phyloP scores from a whole-genome alignment of 768 basidiomycete genomes.

The Daedaleopsis sinensis region DNA sequence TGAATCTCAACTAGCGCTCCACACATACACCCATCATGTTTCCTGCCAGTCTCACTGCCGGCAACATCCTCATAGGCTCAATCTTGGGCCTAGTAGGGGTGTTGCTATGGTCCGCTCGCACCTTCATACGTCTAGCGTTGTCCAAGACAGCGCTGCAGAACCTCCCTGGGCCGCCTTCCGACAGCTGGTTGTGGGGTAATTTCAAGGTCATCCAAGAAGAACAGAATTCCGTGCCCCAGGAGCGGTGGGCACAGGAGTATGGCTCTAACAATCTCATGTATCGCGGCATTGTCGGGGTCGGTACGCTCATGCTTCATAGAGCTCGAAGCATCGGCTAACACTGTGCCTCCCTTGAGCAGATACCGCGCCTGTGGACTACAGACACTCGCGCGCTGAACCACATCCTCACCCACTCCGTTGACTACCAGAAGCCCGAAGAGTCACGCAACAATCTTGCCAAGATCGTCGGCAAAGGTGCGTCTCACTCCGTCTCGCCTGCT shows the following conservation, averaged over 20 bases:
- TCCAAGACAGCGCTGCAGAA: not conserved
- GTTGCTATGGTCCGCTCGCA: no score
- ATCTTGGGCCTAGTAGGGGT: no score
- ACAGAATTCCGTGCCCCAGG: conserved; percentile 17
- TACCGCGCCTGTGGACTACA: conserved; percentile 23
- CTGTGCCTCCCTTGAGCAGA: not conserved
- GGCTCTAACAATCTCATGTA: conserved; percentile 16
- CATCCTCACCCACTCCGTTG: conserved; percentile 57
- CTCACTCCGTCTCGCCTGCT: no score
- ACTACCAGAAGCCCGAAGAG: conserved; percentile 59
- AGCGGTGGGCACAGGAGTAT: conserved; percentile 18
- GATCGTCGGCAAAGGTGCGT: conserved; percentile 45
- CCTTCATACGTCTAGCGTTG: no score
- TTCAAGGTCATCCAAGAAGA: not conserved
- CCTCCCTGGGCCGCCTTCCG: not conserved
- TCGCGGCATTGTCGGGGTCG: conserved; percentile 12
- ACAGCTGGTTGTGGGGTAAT: not conserved
- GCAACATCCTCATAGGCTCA: no score
- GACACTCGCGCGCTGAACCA: conserved; percentile 70
- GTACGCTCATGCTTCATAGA: not conserved
- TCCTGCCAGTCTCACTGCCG: no score
- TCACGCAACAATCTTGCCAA: conserved; percentile 40
- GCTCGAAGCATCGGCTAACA: not conserved
- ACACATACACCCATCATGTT: no score
- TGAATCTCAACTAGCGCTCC: no score